A percentile compares a stretch with the other conserved stretches of the same genome.
Evolutionary conservation across 176 grass and related monocot species (phyloP).

Genomic region (Juncus inflexus): DNA sequence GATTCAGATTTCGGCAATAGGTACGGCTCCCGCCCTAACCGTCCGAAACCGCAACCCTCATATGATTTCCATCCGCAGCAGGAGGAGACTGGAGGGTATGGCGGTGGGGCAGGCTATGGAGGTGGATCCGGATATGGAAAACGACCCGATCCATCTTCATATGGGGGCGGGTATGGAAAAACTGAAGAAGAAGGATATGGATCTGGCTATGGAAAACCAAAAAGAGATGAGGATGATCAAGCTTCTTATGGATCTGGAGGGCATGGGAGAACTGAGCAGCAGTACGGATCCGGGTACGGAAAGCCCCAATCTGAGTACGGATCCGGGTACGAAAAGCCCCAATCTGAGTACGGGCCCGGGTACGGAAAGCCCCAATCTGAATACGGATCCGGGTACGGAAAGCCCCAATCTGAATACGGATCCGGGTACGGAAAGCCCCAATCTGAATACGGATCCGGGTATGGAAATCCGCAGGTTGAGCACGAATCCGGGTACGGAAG

Average conservation of each 20-base stretch:
- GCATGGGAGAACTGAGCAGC: slow-evolving; percentile 15
- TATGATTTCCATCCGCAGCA: slow-evolving; percentile 59
- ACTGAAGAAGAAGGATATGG: slow-evolving; percentile 33
- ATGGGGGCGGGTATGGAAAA: slow-evolving; percentile 19
- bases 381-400: slow-evolving; percentile 43
- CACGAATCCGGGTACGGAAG: slow-evolving; percentile 18
- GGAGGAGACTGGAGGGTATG: slow-evolving; percentile 37
- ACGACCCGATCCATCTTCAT: slow-evolving; percentile 14
- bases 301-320: slow-evolving; percentile 19
- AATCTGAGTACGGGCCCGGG: slow-evolving; percentile 26
- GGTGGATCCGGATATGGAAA: slow-evolving; percentile 16
- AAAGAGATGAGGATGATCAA: slow-evolving; percentile 29
- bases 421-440: slow-evolving; percentile 22
- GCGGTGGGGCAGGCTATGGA: slow-evolving; percentile 34
- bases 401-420: slow-evolving; percentile 21
- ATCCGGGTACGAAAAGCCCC: slow-evolving; percentile 27
- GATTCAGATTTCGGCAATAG: slow-evolving; percentile 20
- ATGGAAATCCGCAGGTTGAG: slow-evolving; percentile 8
- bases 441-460: slow-evolving; percentile 24
- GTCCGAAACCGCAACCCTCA: slow-evolving; percentile 49
- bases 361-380: slow-evolving; percentile 32
- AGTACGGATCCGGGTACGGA: slow-evolving; percentile 16
- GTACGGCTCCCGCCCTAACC: background rate
- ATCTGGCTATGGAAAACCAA: slow-evolving; percentile 35
- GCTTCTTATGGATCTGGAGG: slow-evolving; percentile 31